These are phyloP conservation scores for Arthrobotrys iridis DNA, from an alignment of 2,329 filamentous ascomycete genomes.

Conservation along the genomic window DNA sequence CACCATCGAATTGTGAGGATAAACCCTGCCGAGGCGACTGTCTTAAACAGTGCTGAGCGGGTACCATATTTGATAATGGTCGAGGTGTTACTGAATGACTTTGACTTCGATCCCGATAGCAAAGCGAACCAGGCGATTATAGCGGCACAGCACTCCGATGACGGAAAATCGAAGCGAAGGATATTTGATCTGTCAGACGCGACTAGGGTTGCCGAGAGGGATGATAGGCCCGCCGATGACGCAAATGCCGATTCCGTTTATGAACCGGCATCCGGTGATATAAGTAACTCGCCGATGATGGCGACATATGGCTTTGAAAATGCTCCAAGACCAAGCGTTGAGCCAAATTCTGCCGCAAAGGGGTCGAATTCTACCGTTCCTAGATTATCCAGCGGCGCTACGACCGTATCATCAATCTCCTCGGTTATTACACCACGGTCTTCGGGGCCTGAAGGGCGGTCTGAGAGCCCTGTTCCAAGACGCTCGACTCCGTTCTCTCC, in stretches of 20 bases:
- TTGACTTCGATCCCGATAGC: constrained; percentile 80
- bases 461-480: constrained; percentile 36
- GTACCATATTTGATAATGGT: constrained; percentile 87
- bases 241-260: constrained; percentile 76
- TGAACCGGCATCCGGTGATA: constrained; percentile 80
- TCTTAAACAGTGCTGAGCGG: constrained; percentile 85
- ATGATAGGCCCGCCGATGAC: constrained; percentile 63
- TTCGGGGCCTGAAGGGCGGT: constrained; percentile 67
- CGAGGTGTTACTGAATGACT: constrained; percentile 82
- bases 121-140: constrained; percentile 76
- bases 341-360: constrained; percentile 52
- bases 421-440: constrained; percentile 74
- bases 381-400: constrained; percentile 71
- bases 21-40: constrained; percentile 84
- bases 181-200: constrained; percentile 77
- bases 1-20: constrained; percentile 85
- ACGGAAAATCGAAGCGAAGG: constrained; percentile 66
- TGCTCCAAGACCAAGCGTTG: constrained; percentile 59
- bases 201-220: constrained; percentile 64
- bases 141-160: constrained; percentile 67
- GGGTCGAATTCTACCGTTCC: constrained; percentile 46
- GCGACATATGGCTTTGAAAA: constrained; percentile 68
- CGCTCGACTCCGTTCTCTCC: constrained; percentile 67
- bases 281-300: constrained; percentile 77
- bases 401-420: constrained; percentile 70